phyloP scores from a whole-genome alignment of 208 protist species.

The Trypanosoma congolense region DNA sequence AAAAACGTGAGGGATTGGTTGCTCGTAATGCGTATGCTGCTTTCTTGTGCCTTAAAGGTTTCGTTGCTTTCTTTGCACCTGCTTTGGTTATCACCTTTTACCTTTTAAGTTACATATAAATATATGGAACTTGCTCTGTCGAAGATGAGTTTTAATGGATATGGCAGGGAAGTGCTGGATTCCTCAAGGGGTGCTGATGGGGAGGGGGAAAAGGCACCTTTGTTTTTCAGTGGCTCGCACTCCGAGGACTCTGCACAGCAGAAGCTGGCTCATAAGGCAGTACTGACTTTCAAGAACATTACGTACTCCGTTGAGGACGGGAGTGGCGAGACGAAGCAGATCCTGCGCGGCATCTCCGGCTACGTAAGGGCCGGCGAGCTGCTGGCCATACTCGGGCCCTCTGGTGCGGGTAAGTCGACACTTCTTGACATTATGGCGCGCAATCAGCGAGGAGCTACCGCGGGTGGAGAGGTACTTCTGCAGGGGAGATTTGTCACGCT shows the following conservation, averaged over 20 bases:
- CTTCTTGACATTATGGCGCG: slow-evolving; percentile 73
- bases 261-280: not conserved
- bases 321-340: slow-evolving; percentile 10
- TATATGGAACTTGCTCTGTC: too few species aligned
- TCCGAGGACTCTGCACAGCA: not conserved
- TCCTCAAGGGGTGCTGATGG: not conserved
- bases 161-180: too few species aligned
- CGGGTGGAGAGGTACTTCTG: slow-evolving; percentile 36
- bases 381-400: slow-evolving; percentile 71
- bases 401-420: slow-evolving; percentile 76
- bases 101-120: too few species aligned
- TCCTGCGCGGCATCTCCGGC: slow-evolving; percentile 55
- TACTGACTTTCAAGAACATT: slow-evolving; percentile 45
- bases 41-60: too few species aligned
- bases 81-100: too few species aligned
- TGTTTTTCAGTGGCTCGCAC: not conserved
- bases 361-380: slow-evolving; percentile 53
- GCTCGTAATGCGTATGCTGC: too few species aligned
- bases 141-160: too few species aligned
- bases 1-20: too few species aligned
- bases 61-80: too few species aligned
- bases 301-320: slow-evolving; percentile 27
- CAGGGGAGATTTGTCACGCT: slow-evolving; percentile 38
- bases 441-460: slow-evolving; percentile 23
- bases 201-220: not conserved